Evolutionary conservation across 2,329 filamentous ascomycete species (phyloP).

Genomic region (Botrytis byssoidea): DNA sequence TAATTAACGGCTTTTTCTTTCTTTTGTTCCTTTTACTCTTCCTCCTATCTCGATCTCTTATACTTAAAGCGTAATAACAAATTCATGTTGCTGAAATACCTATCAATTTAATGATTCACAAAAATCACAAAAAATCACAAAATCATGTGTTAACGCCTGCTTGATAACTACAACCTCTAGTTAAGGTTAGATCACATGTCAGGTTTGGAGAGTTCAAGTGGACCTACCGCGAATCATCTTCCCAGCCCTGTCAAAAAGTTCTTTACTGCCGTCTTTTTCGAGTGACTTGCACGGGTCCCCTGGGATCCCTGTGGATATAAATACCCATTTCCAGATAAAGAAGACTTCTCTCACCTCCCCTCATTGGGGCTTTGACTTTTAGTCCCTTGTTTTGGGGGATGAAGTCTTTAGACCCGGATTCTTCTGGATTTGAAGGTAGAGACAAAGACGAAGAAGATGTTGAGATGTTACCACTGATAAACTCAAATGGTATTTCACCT

Average conservation of each 20-base stretch:
- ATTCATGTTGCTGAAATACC: neutral
- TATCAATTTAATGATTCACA: neutral
- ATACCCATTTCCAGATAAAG: neutral
- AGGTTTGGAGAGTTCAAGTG: no score
- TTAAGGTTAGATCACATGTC: no score
- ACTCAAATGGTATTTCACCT: neutral
- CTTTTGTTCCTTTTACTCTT: rapidly evolving
- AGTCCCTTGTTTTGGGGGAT: neutral
- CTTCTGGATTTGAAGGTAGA: neutral
- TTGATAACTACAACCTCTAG: no score
- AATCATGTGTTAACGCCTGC: neutral
- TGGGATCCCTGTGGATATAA: neutral
- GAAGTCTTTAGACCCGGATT: neutral
- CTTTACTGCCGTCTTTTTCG: neutral
- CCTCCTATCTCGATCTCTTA: no score
- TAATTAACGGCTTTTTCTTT: rapidly evolving
- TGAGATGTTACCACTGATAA: neutral
- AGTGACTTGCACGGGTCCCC: neutral
- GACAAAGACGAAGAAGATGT: neutral
- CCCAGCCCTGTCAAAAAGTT: neutral
- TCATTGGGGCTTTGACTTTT: neutral
- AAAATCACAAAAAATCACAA: neutral
- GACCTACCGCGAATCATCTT: no score
- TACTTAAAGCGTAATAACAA: rapidly evolving
- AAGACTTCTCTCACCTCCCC: neutral